These are phyloP conservation scores for Clarireedia hainanense DNA, from an alignment of 2,329 filamentous ascomycete species.

Conservation along the genomic window DNA sequence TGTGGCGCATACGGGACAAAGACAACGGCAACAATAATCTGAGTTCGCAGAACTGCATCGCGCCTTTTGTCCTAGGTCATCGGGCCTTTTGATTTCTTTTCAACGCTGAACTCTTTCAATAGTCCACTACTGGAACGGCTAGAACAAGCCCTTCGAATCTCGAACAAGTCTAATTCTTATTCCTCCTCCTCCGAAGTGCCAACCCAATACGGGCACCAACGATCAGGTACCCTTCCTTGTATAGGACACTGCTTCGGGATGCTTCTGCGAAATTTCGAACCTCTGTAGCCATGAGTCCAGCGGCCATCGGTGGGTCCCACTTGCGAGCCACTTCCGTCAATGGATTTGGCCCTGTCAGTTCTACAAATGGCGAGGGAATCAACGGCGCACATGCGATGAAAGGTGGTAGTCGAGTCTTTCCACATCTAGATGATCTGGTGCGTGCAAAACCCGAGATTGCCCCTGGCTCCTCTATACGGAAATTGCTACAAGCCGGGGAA, in stretches of 20 bases:
- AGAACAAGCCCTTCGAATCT: not conserved
- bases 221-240: not conserved
- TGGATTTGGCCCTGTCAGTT: conserved; percentile 19
- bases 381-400: conserved; percentile 17
- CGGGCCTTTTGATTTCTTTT: not conserved
- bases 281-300: conserved; percentile 26
- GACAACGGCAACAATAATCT: conserved; percentile 6
- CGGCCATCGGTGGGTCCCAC: conserved; percentile 19
- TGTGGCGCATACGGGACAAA: conserved; percentile 7
- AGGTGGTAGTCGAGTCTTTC: conserved; percentile 26
- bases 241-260: conserved; percentile 12
- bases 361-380: conserved; percentile 4
- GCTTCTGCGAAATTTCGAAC: conserved; percentile 9
- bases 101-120: not conserved
- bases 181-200: not conserved
- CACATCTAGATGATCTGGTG: conserved; percentile 38
- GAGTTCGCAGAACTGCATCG: not conserved
- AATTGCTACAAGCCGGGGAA: conserved; percentile 46
- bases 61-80: not conserved
- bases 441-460: conserved; percentile 28
- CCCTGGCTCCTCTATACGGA: conserved; percentile 39
- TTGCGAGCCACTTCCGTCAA: conserved; percentile 20
- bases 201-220: not conserved
- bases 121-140: not conserved
- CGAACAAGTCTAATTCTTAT: not conserved